Base-by-base conservation (phyloP, 441 rosid genomes). In the Dalechampia spathulata region DNA sequence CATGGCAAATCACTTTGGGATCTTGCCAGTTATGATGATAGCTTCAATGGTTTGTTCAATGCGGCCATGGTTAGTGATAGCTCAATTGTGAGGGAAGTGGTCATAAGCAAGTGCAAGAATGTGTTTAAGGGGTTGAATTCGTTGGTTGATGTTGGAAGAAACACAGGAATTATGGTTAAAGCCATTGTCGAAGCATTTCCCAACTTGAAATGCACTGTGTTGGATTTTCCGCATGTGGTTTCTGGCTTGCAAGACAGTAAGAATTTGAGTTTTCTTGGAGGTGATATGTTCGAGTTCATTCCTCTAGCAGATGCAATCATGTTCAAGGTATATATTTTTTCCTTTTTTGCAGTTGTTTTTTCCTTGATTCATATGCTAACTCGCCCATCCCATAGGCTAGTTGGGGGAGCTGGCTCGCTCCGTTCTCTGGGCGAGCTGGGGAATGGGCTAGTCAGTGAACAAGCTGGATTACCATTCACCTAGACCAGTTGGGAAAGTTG, bases 71-170 rank as follows among this genome's bases (percentile, higher is more conserved):
- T 62, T 3, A 13, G 72, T 15, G 78, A 73, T 54, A 14, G 60
- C 21, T 28, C 13, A 1, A 1, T 52, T 4, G 15, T 56, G 4
- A 9, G 45, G 0, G 43, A 27, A 0, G 30, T 51, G 2, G 10
- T 73, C 51, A 20, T 23, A 2, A 30, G 48, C 7, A 48, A 60
- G 6, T 65, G 62, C 43, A 53, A 39, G 16, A 52, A 42, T 1
- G 26, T 63, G 25, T 71, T 77, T 3, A 14, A 57, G 19, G 72
- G 78, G 36, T 7, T 73, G 45, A 45, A n/a, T 16, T 49, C 68
- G 0, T n/a, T 77, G 22, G 68, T 71, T 1, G 78, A 77, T 49
- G 72, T 77, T 4, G 76, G 72, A 0, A 78, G 82, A 0, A 65
- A 61, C 20, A 60, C 4, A 0, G 78, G 76, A 17, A n/a, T 20